Evolutionary conservation across 805 yeast genomes (phyloP).

Genomic region (Candida palmyrensis): DNA sequence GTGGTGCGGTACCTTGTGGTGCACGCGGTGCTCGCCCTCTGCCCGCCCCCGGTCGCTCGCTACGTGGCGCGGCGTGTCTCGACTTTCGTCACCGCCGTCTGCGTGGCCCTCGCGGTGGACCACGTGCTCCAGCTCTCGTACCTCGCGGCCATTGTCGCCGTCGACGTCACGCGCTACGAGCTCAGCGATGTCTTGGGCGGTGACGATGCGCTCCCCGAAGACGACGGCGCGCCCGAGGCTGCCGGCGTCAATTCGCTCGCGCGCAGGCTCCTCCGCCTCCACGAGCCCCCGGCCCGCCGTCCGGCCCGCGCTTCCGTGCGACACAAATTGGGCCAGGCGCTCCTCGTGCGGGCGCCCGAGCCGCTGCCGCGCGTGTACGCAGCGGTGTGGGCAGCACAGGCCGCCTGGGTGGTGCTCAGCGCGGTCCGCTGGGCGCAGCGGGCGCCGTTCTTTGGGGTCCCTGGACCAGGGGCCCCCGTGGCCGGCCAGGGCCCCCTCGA

Average conservation of each 20-base stretch:
- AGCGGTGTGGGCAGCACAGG: background rate
- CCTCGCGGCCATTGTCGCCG: constrained; percentile 58
- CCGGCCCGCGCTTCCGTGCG: constrained; percentile 16
- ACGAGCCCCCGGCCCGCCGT: constrained; percentile 8
- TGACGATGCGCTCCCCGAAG: constrained; percentile 8
- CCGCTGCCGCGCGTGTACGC: constrained; percentile 9
- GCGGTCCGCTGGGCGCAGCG: constrained; percentile 4
- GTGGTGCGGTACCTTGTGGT: no score
- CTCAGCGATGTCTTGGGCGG: constrained; percentile 44
- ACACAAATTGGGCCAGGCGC: constrained; percentile 27
- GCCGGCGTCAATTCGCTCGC: constrained; percentile 26
- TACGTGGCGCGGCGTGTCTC: background rate
- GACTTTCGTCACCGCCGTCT: constrained; percentile 11
- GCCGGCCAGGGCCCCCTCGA: background rate
- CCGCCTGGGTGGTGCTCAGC: background rate
- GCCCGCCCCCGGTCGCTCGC: no score
- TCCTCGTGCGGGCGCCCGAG: constrained; percentile 32
- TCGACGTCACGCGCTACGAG: constrained; percentile 63
- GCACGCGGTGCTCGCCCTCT: no score
- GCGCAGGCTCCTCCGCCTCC: constrained; percentile 14
- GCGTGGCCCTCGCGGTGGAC: constrained; percentile 49
- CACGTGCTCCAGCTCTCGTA: constrained; percentile 59
- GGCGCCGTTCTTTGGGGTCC: no score
- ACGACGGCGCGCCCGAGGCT: background rate
- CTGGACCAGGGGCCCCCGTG: no score